phyloP scores from a whole-genome alignment of 345 rosid species.

The Sisymbrium altissimum region DNA sequence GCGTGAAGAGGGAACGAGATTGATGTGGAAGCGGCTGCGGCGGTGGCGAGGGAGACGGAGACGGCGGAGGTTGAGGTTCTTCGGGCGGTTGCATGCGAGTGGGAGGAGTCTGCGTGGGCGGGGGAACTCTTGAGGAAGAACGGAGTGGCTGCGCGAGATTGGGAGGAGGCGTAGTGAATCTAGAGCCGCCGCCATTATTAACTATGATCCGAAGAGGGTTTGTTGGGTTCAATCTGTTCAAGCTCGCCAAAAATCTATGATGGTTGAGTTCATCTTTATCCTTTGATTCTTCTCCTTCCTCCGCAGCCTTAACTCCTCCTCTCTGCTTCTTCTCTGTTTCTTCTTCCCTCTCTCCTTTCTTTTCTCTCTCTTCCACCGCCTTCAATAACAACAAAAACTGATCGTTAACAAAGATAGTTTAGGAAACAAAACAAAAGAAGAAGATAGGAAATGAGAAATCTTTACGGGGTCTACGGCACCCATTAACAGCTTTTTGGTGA shows the following conservation, averaged over 20 bases:
- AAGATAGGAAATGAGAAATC: constrained; percentile 4
- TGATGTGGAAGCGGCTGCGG: constrained; percentile 33
- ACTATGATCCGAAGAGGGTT: constrained; percentile 73
- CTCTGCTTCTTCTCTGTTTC: constrained; percentile 27
- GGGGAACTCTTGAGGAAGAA: constrained; percentile 17
- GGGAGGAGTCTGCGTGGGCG: constrained; percentile 24
- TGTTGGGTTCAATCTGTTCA: constrained; percentile 70
- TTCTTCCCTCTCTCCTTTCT: constrained; percentile 21
- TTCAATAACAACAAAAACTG: not conserved
- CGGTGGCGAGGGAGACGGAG: not conserved
- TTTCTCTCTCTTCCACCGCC: constrained; percentile 49
- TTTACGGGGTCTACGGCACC: constrained; percentile 51
- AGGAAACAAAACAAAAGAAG: not conserved
- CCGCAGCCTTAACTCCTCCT: constrained; percentile 37
- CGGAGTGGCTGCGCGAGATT: constrained; percentile 35
- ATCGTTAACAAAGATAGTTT: not conserved
- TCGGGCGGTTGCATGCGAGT: not conserved
- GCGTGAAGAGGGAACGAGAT: constrained; percentile 80
- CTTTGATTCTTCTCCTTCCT: constrained; percentile 43
- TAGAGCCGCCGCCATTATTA: constrained; percentile 33
- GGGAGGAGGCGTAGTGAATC: constrained; percentile 52
- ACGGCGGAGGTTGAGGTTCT: constrained; percentile 18
- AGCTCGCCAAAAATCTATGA: constrained; percentile 41
- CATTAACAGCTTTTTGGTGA: constrained; percentile 39
- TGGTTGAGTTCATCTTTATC: constrained; percentile 30